phyloP scores from a whole-genome alignment of 2,329 filamentous ascomycete species.

The Davidsoniella neocaledoniae region DNA sequence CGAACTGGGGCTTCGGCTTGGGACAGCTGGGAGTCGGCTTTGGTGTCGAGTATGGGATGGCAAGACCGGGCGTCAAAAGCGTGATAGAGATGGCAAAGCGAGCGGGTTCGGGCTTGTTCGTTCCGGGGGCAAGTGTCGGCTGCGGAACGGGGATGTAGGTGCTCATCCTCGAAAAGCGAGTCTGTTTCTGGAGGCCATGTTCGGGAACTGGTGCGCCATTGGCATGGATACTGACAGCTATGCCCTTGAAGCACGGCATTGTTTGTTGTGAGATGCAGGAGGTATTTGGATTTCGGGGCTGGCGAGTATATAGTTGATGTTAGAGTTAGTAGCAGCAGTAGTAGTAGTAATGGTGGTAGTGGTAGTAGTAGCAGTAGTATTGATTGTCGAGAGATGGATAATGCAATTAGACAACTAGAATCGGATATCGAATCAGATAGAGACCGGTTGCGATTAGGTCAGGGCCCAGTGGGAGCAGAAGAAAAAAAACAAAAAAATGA shows the following conservation, averaged over 20 bases:
- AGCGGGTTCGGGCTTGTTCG: conserved; percentile 72
- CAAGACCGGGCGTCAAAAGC: conserved; percentile 69
- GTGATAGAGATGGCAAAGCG: conserved; percentile 98
- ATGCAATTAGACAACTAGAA: background rate
- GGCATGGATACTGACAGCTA: conserved; percentile 91
- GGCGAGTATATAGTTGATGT: background rate
- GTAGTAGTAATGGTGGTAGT: background rate
- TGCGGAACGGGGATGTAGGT: conserved; percentile 94
- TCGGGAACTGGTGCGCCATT: conserved; percentile 69
- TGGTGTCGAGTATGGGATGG: conserved; percentile 83
- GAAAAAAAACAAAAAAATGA: background rate
- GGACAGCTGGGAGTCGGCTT: conserved; percentile 63
- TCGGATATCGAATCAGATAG: background rate
- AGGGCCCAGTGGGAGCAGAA: background rate
- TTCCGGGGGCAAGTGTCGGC: conserved; percentile 46
- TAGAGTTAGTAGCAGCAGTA: background rate
- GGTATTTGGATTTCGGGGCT: background rate
- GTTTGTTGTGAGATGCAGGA: conserved; percentile 17
- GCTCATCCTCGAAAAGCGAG: conserved; percentile 78
- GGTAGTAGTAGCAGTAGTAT: background rate
- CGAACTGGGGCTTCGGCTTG: conserved; percentile 64
- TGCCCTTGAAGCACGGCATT: conserved; percentile 97
- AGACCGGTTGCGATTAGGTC: background rate
- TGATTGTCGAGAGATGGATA: background rate
- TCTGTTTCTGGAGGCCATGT: conserved; percentile 88